Conservation (phyloP, 306 rosid species). For the Ormosia emarginata region DNA sequence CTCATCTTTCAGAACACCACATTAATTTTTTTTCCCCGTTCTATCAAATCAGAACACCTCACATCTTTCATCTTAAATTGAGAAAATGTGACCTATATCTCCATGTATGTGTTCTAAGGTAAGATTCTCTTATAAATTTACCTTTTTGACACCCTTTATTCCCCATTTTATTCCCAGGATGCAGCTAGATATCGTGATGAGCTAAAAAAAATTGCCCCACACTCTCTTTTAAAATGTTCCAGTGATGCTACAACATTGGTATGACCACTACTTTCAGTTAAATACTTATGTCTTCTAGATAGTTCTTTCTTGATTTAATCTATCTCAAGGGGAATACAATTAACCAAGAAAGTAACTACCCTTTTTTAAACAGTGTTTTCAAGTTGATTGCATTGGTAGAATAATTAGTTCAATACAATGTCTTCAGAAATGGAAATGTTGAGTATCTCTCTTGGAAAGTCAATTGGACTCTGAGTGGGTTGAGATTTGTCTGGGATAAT, state of each 20-base stretch:
- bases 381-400: background rate
- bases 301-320: constrained; percentile 8
- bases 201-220: constrained; percentile 71
- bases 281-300: background rate
- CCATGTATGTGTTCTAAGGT: background rate
- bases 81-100: background rate
- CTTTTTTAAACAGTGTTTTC: background rate
- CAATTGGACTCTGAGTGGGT: background rate
- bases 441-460: constrained; percentile 3
- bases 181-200: constrained; percentile 91
- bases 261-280: constrained; percentile 13
- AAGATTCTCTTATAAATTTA: background rate
- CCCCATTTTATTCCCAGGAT: constrained; percentile 42
- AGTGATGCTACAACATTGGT: constrained; percentile 93
- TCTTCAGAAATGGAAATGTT: background rate
- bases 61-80: background rate
- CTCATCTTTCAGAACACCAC: background rate
- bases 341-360: background rate
- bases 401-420: background rate
- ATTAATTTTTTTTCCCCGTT: background rate
- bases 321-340: background rate
- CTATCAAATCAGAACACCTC: background rate
- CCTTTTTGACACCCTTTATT: constrained; percentile 5
- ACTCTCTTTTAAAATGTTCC: constrained; percentile 76
- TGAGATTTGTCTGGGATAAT: background rate